A percentile compares a stretch with the other conserved stretches of the same genome.
These are phyloP conservation scores for Vitis rotundifolia DNA, from an alignment of 164 flowering plant genomes.

Conservation along the genomic window DNA sequence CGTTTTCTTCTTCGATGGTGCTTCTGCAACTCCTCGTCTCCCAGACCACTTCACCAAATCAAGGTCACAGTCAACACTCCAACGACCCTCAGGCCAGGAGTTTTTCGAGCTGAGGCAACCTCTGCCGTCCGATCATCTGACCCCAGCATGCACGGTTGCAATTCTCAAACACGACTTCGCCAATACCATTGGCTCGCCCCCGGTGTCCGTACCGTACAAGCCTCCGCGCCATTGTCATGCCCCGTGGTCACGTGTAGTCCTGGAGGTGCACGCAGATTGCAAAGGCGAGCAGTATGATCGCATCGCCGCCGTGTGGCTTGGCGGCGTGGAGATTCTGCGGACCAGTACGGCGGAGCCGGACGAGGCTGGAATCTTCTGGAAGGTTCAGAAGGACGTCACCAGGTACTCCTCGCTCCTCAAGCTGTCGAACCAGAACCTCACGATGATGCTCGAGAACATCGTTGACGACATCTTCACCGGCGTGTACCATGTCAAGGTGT, in stretches of 20 bases:
- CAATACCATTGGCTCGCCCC: constrained; percentile 61
- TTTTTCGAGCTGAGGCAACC: constrained; percentile 55
- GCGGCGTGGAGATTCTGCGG: constrained; percentile 82
- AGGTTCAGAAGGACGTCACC: constrained; percentile 71
- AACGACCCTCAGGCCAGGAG: constrained; percentile 15
- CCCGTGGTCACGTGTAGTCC: constrained; percentile 58
- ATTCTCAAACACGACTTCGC: constrained; percentile 60
- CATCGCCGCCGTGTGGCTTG: constrained; percentile 78
- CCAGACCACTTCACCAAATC: constrained; percentile 33
- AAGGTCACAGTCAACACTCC: not conserved
- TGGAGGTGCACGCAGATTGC: constrained; percentile 45
- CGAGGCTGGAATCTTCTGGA: constrained; percentile 68
- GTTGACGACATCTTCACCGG: constrained; percentile 73
- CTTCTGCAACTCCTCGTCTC: constrained; percentile 1
- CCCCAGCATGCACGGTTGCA: constrained; percentile 50
- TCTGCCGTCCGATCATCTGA: constrained; percentile 36
- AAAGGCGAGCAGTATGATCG: constrained; percentile 81
- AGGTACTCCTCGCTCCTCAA: constrained; percentile 61
- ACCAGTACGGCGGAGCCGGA: constrained; percentile 91
- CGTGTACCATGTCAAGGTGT: constrained; percentile 56
- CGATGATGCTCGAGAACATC: constrained; percentile 81
- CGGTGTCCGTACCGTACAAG: constrained; percentile 47
- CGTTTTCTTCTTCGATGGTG: constrained; percentile 5
- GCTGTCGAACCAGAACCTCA: constrained; percentile 37
- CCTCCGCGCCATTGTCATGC: constrained; percentile 59